Evolutionary conservation across 1,284 basidiomycete species (phyloP).

Genomic region (Pterulicium gracile): DNA sequence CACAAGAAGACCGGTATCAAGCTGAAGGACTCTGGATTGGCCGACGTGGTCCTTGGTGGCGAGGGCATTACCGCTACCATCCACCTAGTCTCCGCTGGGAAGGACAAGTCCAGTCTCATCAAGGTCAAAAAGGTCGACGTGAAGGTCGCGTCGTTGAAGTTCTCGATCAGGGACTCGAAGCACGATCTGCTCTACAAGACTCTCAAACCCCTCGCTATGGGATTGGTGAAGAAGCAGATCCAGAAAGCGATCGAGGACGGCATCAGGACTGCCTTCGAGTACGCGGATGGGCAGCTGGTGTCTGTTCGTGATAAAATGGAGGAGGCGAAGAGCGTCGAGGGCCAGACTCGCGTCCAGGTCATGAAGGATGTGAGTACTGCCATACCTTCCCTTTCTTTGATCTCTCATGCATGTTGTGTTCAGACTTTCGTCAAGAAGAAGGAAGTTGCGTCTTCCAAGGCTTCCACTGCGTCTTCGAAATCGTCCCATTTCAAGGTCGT

Average conservation of each 20-base stretch:
- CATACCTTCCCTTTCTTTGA: background rate
- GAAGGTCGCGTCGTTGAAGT: slow-evolving; percentile 80
- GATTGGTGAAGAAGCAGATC: slow-evolving; percentile 86
- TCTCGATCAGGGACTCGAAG: slow-evolving; percentile 86
- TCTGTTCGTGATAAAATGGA: slow-evolving; percentile 67
- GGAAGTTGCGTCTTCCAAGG: slow-evolving; percentile 16
- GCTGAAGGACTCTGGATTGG: slow-evolving; percentile 82
- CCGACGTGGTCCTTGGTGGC: slow-evolving; percentile 84
- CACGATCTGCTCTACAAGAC: slow-evolving; percentile 90
- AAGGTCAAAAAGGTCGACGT: slow-evolving; percentile 69
- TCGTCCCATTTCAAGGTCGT: slow-evolving; percentile 67
- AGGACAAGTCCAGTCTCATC: slow-evolving; percentile 66
- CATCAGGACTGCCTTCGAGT: slow-evolving; percentile 75
- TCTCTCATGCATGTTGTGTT: background rate
- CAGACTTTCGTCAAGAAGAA: background rate
- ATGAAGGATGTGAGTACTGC: slow-evolving; percentile 51
- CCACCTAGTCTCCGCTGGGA: slow-evolving; percentile 53
- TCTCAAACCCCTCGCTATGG: slow-evolving; percentile 60
- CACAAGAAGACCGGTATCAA: slow-evolving; percentile 71
- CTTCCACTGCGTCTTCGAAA: slow-evolving; percentile 29
- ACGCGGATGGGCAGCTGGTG: slow-evolving; percentile 82
- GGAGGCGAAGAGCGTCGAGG: slow-evolving; percentile 48
- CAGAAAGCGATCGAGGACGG: slow-evolving; percentile 73
- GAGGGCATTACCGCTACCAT: slow-evolving; percentile 57
- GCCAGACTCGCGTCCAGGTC: slow-evolving; percentile 40